Evolutionary conservation across 2,329 filamentous ascomycete genomes (phyloP).

Genomic region (Ascochyta pisi): DNA sequence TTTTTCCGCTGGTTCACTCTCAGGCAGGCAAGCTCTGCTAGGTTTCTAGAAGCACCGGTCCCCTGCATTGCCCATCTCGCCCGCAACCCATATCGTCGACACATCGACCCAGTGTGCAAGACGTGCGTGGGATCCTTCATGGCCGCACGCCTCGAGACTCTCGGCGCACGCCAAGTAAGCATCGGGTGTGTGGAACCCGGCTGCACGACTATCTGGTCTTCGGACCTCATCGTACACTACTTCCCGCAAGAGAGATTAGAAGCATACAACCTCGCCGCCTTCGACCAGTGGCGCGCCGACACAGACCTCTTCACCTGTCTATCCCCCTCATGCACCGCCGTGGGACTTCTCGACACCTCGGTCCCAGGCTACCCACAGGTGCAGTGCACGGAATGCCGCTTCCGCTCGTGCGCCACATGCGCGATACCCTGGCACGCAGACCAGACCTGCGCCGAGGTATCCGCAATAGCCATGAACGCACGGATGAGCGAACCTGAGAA

Average conservation of each 20-base stretch:
- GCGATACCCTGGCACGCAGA: constrained; percentile 33
- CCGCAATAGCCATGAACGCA: constrained; percentile 23
- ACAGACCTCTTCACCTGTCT: constrained; percentile 24
- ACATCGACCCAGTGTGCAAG: constrained; percentile 36
- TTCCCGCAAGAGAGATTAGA: constrained; percentile 28
- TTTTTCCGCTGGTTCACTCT: constrained; percentile 31
- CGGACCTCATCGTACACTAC: constrained; percentile 26
- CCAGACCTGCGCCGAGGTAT: constrained; percentile 33
- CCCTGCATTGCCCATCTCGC: constrained; percentile 33
- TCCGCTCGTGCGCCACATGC: constrained; percentile 33
- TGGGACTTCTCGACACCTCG: constrained; percentile 23
- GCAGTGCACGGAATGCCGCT: constrained; percentile 26
- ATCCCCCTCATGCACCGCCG: constrained; percentile 18
- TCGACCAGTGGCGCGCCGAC: constrained; percentile 30
- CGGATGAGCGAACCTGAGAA: constrained; percentile 33
- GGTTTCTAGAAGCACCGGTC: constrained; percentile 20
- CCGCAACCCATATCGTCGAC: constrained; percentile 24
- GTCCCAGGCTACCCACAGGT: constrained; percentile 38
- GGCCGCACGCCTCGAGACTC: constrained; percentile 29
- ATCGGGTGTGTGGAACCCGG: constrained; percentile 34
- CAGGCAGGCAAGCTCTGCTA: background rate
- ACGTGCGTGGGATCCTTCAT: constrained; percentile 33
- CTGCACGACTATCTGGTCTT: constrained; percentile 30
- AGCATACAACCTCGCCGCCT: constrained; percentile 36
- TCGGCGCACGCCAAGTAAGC: constrained; percentile 28